A percentile compares a stretch with the other conserved stretches of the same genome.
phyloP scores from a whole-genome alignment of 179 eudicot species.

The Dionaea muscipula region DNA sequence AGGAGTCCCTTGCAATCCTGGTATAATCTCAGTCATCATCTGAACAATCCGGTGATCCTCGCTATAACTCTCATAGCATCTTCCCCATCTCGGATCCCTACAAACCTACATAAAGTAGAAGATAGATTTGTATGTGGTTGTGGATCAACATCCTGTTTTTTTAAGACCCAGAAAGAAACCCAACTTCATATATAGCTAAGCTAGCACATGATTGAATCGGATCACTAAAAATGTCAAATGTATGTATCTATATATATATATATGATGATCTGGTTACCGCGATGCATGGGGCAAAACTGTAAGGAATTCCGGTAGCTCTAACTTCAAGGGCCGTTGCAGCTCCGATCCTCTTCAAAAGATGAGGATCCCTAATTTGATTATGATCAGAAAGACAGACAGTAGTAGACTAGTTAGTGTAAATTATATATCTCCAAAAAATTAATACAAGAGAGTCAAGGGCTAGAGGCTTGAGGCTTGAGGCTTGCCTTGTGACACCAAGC shows the following conservation, averaged over 20 bases:
- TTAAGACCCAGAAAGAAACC: too few relatives aligned
- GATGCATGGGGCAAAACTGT: slow-evolving; percentile 29
- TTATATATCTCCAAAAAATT: too few relatives aligned
- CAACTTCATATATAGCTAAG: too few relatives aligned
- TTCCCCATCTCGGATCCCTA: slow-evolving; percentile 35
- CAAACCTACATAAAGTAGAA: slow-evolving; percentile 13
- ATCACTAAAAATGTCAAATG: too few relatives aligned
- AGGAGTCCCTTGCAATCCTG: slow-evolving; percentile 32
- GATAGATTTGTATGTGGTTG: neutral
- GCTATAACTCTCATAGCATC: slow-evolving; percentile 38
- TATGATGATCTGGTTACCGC: slow-evolving; percentile 21
- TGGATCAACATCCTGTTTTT: slow-evolving; percentile 3
- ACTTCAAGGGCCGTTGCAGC: slow-evolving; percentile 39
- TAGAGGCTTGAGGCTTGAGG: neutral
- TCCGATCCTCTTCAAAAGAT: slow-evolving; percentile 32
- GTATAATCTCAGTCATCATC: slow-evolving; percentile 31
- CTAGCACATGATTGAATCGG: too few relatives aligned
- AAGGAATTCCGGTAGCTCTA: slow-evolving; percentile 32
- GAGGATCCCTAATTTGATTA: slow-evolving; percentile 19
- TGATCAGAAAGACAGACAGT: neutral
- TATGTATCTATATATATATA: too few relatives aligned
- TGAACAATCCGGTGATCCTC: slow-evolving; percentile 28
- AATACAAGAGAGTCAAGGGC: too few relatives aligned
- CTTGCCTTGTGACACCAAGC: slow-evolving; percentile 75
- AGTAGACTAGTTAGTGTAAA: too few relatives aligned